These are phyloP conservation scores for Trichoderma sp. DNA, from an alignment of 2,329 filamentous ascomycete genomes.

Conservation along the genomic window DNA sequence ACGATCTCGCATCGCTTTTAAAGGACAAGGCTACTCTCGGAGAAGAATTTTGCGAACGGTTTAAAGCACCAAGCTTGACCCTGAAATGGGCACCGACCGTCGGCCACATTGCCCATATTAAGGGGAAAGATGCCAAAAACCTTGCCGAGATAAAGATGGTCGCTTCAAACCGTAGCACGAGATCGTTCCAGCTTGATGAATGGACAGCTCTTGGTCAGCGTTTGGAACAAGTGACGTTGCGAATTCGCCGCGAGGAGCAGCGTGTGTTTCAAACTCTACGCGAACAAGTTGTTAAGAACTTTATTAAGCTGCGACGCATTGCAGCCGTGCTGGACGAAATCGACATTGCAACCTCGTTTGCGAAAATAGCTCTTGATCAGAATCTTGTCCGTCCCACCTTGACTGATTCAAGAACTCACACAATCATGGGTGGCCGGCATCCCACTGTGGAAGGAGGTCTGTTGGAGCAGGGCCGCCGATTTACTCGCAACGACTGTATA, in stretches of 20 bases:
- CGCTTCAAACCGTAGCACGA: conserved; percentile 79
- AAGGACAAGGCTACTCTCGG: conserved; percentile 63
- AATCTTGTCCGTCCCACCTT: conserved; percentile 72
- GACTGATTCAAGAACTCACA: conserved; percentile 64
- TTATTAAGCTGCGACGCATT: conserved; percentile 85
- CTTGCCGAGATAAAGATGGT: conserved; percentile 48
- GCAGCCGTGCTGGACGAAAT: conserved; percentile 91
- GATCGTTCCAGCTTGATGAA: conserved; percentile 77
- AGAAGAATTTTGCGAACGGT: conserved; percentile 59
- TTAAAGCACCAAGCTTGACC: conserved; percentile 66
- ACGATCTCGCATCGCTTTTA: conserved; percentile 60
- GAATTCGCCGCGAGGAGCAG: conserved; percentile 83
- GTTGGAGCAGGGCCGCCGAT: conserved; percentile 74
- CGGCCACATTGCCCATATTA: conserved; percentile 89
- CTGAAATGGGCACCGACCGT: conserved; percentile 85
- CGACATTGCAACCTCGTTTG: conserved; percentile 86
- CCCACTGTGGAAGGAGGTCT: conserved; percentile 88
- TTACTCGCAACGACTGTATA: conserved; percentile 83
- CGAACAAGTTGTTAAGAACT: conserved; percentile 72
- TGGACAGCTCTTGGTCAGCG: conserved; percentile 81
- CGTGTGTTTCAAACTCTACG: conserved; percentile 75
- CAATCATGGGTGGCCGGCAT: conserved; percentile 83
- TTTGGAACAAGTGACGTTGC: conserved; percentile 74
- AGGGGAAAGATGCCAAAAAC: conserved; percentile 67
- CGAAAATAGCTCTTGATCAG: conserved; percentile 73